Percentiles rank a stretch among this genome's conserved stretches.
phyloP scores from a whole-genome alignment of 257 asterid genomes.

The Lycium barbarum region DNA sequence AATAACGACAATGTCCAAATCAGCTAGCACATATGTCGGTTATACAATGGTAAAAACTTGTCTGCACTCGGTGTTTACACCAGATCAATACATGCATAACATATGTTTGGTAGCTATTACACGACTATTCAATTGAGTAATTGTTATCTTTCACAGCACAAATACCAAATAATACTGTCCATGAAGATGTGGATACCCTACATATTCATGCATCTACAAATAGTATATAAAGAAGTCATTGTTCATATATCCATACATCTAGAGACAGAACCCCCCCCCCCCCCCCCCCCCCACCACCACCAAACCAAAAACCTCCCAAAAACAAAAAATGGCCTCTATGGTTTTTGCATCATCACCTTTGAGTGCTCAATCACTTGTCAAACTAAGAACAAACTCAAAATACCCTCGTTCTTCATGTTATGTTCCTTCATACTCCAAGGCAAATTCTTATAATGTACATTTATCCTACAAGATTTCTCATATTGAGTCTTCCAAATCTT shows the following conservation, averaged over 20 bases:
- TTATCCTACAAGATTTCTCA: neutral
- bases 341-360: constrained; percentile 15
- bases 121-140: neutral
- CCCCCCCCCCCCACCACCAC: neutral
- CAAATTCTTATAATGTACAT: neutral
- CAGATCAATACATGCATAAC: neutral
- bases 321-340: neutral
- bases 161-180: neutral
- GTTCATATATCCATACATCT: neutral
- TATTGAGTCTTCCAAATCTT: neutral
- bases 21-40: no score
- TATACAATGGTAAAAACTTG: no score
- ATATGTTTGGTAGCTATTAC: neutral
- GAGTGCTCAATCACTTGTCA: neutral
- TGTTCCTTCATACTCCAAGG: neutral
- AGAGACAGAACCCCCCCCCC: no score
- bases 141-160: neutral
- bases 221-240: neutral
- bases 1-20: no score
- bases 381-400: constrained; percentile 18
- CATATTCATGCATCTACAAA: neutral
- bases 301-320: neutral
- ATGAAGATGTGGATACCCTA: neutral
- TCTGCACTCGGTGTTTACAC: no score
- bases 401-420: neutral